Conservation (phyloP, 805 yeast species). For the Candida sonorensis region DNA sequence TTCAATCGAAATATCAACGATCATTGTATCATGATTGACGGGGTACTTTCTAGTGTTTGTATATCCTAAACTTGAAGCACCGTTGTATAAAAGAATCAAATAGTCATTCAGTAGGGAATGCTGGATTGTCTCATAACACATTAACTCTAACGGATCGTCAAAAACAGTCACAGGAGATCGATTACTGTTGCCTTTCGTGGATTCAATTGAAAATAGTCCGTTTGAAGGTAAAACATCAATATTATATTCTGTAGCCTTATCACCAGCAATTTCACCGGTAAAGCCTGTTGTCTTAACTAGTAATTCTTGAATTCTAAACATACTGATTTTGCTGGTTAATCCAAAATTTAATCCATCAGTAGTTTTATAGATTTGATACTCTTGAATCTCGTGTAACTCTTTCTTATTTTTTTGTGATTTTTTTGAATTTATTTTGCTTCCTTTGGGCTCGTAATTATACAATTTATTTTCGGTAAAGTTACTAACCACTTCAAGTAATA, state of each 20-base stretch:
- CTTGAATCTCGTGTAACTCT: constrained; percentile 11
- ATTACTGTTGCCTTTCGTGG: constrained; percentile 23
- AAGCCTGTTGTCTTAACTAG: constrained; percentile 20
- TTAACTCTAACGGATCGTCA: constrained; percentile 30
- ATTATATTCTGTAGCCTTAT: constrained; percentile 14
- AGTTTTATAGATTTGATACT: constrained; percentile 26
- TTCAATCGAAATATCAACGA: constrained; percentile 75
- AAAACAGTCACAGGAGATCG: constrained; percentile 19
- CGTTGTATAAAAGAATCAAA: constrained; percentile 25
- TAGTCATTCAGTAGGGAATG: constrained; percentile 37
- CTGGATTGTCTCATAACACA: constrained; percentile 30
- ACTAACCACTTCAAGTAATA: constrained; percentile 27
- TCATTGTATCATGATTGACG: constrained; percentile 40
- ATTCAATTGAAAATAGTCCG: constrained; percentile 26
- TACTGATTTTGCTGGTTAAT: constrained; percentile 34
- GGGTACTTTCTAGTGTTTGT: constrained; percentile 29
- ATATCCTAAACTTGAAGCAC: constrained; percentile 24
- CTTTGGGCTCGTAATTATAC: constrained; percentile 9
- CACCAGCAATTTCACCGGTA: constrained; percentile 1
- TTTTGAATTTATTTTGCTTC: constrained; percentile 2
- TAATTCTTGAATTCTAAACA: constrained; percentile 26
- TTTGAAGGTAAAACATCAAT: constrained; percentile 18
- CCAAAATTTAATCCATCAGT: constrained; percentile 37
- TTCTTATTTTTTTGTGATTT: constrained; percentile 9
- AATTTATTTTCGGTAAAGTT: constrained; percentile 23